These are phyloP conservation scores for Penicillium verrucosum DNA, from an alignment of 2,329 filamentous ascomycete species.

Conservation along the genomic window DNA sequence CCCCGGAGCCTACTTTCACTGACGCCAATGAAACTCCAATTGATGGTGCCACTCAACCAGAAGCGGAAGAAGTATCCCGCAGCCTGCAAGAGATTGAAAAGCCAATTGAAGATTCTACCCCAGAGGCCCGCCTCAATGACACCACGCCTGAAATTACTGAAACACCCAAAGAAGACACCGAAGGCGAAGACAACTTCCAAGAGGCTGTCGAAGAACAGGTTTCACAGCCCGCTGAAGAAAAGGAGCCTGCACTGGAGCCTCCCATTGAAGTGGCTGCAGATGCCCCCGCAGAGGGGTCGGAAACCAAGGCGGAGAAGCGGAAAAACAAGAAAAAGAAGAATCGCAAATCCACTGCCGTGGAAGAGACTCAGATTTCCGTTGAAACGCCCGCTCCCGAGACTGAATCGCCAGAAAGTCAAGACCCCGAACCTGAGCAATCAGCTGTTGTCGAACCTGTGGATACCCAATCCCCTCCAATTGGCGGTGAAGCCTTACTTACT, in stretches of 20 bases:
- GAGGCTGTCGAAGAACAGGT: slow-evolving; percentile 20
- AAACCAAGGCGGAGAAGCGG: slow-evolving; percentile 16
- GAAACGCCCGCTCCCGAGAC: slow-evolving; percentile 4
- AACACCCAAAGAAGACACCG: slow-evolving; percentile 12
- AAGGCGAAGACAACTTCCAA: slow-evolving; percentile 17
- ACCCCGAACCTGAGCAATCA: slow-evolving; percentile 9
- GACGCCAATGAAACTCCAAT: slow-evolving; percentile 1
- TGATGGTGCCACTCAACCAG: background rate
- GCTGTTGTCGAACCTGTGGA: slow-evolving; percentile 3
- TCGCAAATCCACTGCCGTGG: slow-evolving; percentile 18
- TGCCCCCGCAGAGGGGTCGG: slow-evolving; percentile 1
- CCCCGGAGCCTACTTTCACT: background rate
- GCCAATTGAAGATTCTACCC: background rate
- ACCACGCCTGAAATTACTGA: background rate
- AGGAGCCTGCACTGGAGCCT: background rate
- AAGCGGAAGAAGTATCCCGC: background rate
- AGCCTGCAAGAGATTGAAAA: background rate
- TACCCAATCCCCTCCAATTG: slow-evolving; percentile 2
- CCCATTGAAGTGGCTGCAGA: background rate
- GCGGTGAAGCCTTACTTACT: slow-evolving; percentile 12
- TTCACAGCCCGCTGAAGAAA: background rate
- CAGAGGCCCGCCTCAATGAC: background rate
- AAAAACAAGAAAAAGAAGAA: slow-evolving; percentile 26
- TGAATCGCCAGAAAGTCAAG: slow-evolving; percentile 2
- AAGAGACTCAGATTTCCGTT: slow-evolving; percentile 6